Conservation (phyloP, 2,329 filamentous ascomycete genomes). For the Ceratocystiopsis minuta region DNA sequence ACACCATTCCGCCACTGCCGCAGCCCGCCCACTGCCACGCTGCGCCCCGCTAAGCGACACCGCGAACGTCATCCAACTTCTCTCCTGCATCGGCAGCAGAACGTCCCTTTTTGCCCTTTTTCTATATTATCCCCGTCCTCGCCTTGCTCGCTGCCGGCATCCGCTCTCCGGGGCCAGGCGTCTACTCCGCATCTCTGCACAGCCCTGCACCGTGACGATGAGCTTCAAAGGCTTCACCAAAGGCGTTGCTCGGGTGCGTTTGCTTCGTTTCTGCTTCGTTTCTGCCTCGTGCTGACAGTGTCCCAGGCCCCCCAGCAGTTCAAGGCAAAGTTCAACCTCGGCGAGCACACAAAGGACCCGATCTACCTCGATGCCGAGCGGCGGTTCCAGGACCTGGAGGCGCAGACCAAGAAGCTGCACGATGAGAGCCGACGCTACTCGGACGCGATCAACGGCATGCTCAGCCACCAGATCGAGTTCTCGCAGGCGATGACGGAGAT, state of each 20-base stretch:
- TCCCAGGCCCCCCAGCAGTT: slow-evolving; percentile 70
- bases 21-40: too few species aligned
- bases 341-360: slow-evolving; percentile 85
- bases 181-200: background rate
- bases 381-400: slow-evolving; percentile 84
- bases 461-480: slow-evolving; percentile 94
- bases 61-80: too few species aligned
- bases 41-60: too few species aligned
- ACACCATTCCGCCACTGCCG: too few species aligned
- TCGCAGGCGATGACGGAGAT: slow-evolving; percentile 90
- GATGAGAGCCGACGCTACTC: slow-evolving; percentile 97
- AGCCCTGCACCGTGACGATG: slow-evolving; percentile 33
- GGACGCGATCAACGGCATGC: slow-evolving; percentile 94
- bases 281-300: background rate
- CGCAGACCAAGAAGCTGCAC: slow-evolving; percentile 89
- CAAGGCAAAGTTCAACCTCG: slow-evolving; percentile 84
- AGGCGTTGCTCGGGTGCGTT: slow-evolving; percentile 58
- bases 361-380: slow-evolving; percentile 91
- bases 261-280: background rate
- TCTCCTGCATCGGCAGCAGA: too few species aligned
- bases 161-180: slow-evolving; percentile 2
- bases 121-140: too few species aligned
- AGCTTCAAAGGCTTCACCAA: slow-evolving; percentile 96
- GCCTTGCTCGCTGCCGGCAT: background rate
- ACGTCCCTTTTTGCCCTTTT: too few species aligned